These are phyloP conservation scores for Mucor saturninus DNA, from an alignment of 371 early-diverging fungal species.

Conservation along the genomic window DNA sequence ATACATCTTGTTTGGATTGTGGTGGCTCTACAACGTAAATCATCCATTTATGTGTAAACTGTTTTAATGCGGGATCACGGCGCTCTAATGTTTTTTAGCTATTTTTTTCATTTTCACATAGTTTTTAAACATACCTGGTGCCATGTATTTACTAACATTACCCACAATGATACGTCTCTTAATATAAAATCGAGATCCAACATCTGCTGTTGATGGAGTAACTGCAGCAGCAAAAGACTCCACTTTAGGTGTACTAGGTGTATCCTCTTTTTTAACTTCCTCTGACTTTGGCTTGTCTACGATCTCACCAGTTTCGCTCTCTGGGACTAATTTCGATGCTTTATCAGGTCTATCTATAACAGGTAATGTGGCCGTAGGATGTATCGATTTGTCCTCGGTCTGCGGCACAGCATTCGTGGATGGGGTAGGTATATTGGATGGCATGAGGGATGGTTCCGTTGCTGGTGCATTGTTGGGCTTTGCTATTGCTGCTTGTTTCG, in stretches of 20 bases:
- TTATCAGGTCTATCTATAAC: not conserved
- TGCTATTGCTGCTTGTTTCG: too few species aligned
- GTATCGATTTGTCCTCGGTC: not conserved
- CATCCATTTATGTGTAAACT: slow-evolving; percentile 90
- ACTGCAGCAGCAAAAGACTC: slow-evolving; percentile 42
- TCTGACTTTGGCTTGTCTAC: not conserved
- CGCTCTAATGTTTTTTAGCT: slow-evolving; percentile 42
- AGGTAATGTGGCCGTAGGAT: not conserved
- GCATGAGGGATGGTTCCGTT: not conserved
- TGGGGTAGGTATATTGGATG: not conserved
- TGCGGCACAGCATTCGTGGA: too few species aligned
- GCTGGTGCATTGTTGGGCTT: too few species aligned
- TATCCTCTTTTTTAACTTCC: not conserved
- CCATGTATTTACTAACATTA: slow-evolving; percentile 81
- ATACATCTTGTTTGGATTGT: slow-evolving; percentile 55
- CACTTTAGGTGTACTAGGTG: slow-evolving; percentile 14
- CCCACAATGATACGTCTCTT: slow-evolving; percentile 82
- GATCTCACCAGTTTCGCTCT: not conserved
- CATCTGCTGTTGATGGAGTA: slow-evolving; percentile 33
- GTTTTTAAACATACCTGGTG: slow-evolving; percentile 45
- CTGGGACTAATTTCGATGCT: not conserved
- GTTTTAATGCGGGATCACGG: slow-evolving; percentile 62
- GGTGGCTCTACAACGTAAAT: slow-evolving; percentile 76
- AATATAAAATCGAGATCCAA: slow-evolving; percentile 86
- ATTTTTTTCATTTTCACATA: too few species aligned